phyloP scores from a whole-genome alignment of 1,284 basidiomycete genomes.

The Naganishia sp. region DNA sequence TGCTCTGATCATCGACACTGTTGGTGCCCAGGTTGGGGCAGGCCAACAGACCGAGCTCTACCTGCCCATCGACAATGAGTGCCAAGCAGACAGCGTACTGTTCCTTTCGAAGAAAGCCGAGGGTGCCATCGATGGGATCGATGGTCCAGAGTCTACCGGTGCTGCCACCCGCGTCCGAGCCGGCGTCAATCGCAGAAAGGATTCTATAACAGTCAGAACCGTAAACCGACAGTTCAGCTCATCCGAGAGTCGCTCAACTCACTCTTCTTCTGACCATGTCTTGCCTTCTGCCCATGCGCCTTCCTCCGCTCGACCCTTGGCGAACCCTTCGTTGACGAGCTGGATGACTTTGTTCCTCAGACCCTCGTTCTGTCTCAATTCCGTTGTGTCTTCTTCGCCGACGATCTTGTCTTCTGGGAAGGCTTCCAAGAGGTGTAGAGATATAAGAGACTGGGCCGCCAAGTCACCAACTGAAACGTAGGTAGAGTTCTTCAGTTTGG shows the following conservation, averaged over 20 bases:
- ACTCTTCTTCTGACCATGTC: conserved; percentile 51
- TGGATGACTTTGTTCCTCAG: conserved; percentile 72
- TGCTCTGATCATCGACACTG: conserved; percentile 61
- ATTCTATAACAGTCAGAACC: conserved; percentile 67
- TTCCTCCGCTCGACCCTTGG: conserved; percentile 37
- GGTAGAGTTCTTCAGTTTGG: not conserved
- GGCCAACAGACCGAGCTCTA: conserved; percentile 87
- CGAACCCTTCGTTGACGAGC: conserved; percentile 80
- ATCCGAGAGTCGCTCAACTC: conserved; percentile 52
- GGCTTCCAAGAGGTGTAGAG: conserved; percentile 68
- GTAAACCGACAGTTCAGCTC: conserved; percentile 13
- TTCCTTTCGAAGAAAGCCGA: conserved; percentile 85
- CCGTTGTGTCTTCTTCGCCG: conserved; percentile 90
- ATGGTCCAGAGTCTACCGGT: conserved; percentile 60
- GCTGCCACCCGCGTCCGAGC: conserved; percentile 74
- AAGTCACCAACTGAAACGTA: conserved; percentile 74
- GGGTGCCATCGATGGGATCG: conserved; percentile 56
- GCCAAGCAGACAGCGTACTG: conserved; percentile 97
- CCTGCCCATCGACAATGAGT: conserved; percentile 78
- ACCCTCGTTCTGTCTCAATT: conserved; percentile 63
- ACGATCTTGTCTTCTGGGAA: conserved; percentile 88
- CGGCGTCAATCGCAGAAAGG: conserved; percentile 81
- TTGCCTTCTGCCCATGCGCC: conserved; percentile 45
- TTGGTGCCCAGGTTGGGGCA: conserved; percentile 87
- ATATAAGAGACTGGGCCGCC: conserved; percentile 85